Conservation (phyloP, 2,329 filamentous ascomycete genomes). For the Colletotrichum camelliae region DNA sequence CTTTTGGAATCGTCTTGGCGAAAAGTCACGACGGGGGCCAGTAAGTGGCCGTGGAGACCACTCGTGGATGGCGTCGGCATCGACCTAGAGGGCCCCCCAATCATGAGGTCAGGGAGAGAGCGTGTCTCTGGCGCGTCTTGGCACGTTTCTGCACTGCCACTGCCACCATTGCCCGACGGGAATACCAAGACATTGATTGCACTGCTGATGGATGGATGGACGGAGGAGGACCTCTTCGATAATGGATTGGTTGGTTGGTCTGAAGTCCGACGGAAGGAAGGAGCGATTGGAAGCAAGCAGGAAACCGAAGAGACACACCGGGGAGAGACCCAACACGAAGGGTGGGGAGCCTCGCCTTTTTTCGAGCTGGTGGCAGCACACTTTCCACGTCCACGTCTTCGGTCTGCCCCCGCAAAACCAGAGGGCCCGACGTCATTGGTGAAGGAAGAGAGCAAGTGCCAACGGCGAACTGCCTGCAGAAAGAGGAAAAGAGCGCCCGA, state of each 20-base stretch:
- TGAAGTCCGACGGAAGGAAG: neutral
- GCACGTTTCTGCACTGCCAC: constrained; percentile 12
- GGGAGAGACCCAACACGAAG: neutral
- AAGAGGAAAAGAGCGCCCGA: neutral
- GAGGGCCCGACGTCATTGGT: constrained; percentile 2
- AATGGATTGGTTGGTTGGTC: neutral
- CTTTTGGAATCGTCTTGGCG: constrained; percentile 3
- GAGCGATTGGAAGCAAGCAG: neutral
- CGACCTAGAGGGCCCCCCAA: neutral
- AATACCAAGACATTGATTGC: neutral
- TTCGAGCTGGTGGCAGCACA: neutral
- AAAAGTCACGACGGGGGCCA: constrained; percentile 5
- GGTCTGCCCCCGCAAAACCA: constrained; percentile 1
- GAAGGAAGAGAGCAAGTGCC: neutral
- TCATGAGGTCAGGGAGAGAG: neutral
- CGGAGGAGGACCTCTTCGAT: neutral
- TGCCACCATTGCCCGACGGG: neutral
- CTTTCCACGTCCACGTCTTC: neutral
- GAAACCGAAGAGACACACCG: neutral
- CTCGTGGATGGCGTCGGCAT: neutral
- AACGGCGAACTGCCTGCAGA: neutral
- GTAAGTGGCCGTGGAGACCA: neutral
- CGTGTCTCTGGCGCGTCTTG: constrained; percentile 1
- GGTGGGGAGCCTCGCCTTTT: neutral
- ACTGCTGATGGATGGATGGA: neutral